phyloP scores from a whole-genome alignment of 768 basidiomycete genomes.

The Xerocomellus chrysenteron region DNA sequence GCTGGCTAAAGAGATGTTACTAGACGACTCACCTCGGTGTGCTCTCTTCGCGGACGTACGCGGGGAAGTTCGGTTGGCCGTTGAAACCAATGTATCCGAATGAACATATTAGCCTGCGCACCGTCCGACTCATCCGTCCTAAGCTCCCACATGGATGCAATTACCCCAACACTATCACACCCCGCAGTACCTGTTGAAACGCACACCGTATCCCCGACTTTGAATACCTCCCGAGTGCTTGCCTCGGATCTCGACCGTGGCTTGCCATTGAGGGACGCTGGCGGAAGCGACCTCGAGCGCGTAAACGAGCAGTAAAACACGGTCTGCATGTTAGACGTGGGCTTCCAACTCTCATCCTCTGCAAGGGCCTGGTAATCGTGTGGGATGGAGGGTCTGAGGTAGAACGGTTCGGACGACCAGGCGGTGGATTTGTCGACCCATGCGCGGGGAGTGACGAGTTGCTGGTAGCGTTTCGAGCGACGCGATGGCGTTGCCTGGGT shows the following conservation, averaged over 20 bases:
- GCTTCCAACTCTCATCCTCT: constrained; percentile 29
- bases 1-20: background rate
- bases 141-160: constrained; percentile 67
- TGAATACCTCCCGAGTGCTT: constrained; percentile 36
- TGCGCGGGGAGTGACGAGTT: constrained; percentile 28
- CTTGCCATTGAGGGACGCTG: constrained; percentile 18
- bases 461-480: constrained; percentile 38
- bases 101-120: constrained; percentile 44
- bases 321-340: constrained; percentile 19
- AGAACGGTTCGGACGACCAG: constrained; percentile 29
- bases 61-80: constrained; percentile 61
- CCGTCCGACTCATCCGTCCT: constrained; percentile 29
- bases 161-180: constrained; percentile 65
- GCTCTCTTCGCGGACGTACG: constrained; percentile 58
- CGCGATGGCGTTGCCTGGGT: constrained; percentile 32
- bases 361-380: constrained; percentile 29
- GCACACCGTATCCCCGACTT: constrained; percentile 66
- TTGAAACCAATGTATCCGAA: constrained; percentile 77
- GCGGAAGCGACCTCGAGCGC: constrained; percentile 15
- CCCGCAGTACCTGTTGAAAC: constrained; percentile 46
- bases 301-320: constrained; percentile 31
- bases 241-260: constrained; percentile 9
- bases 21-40: constrained; percentile 50
- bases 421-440: constrained; percentile 27
- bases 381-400: constrained; percentile 19